Base-by-base conservation (phyloP, 2,329 filamentous ascomycete species). In the Fusarium dlaminii region DNA sequence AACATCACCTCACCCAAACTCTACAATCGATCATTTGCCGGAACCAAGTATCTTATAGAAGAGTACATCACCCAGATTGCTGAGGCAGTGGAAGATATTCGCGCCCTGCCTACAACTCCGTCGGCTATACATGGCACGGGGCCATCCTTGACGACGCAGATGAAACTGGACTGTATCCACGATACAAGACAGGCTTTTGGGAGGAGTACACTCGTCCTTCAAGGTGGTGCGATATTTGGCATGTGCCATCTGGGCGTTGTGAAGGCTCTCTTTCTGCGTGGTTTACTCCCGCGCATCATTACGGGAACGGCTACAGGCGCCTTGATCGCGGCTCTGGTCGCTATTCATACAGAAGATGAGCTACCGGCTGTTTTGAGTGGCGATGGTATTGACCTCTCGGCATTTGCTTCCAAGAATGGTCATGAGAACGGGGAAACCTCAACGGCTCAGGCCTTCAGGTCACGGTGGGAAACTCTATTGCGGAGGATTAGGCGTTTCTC, bases 161-260 rank as follows among this genome's bases (percentile, higher is more conserved):
- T 90, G 66, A 98, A 97, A 84, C 86, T 97, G 63, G 94, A 97
- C 82, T 90, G 97, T 64, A 87, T 98, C 59, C 93, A 96, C 77
- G 94, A 97, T 82, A 94, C 94, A 15, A 88, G 95, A 17, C 94
- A 96, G 80, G 94, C 94, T 0, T 97, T 97, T 83, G 96, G 95
- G 15, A 88, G 95, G 73, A 96, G 92, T 63, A 95, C 93, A 2
- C 87, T 98, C 30, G 92, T 98, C 9, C 83, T 98, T 3, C 95
- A 98, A 81, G 95, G 95, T 54, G 95, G 96, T 20, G 93, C 94
- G 46, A 96, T 97, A 66, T 98, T 98, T 78, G 95, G 95, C 5
- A 84, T 98, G 15, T 98, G 94, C 77, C 96, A 98, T 82, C 82
- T 98, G 9, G 95, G 95, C 12, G 94, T 98, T 11, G 93, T 97